These are phyloP conservation scores for Amaranthus tricolor DNA, from an alignment of 179 eudicot genomes.

Conservation along the genomic window DNA sequence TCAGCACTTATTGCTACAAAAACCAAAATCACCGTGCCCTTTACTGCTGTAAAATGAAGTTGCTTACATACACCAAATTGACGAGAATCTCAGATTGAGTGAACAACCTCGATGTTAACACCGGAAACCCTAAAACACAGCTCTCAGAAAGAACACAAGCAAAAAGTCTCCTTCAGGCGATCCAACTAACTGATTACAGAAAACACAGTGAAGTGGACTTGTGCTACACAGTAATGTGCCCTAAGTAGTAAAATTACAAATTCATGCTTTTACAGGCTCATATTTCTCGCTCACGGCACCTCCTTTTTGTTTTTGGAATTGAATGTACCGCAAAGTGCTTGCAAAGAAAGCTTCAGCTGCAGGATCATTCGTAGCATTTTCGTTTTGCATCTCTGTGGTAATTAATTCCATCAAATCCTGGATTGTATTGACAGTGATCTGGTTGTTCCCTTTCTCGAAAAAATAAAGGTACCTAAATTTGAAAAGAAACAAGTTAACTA, in stretches of 20 bases:
- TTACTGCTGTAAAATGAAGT: not conserved
- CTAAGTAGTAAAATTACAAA: constrained; percentile 13
- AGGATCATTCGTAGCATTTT: constrained; percentile 51
- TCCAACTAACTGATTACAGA: not conserved
- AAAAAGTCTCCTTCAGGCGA: constrained; percentile 13
- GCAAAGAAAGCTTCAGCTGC: constrained; percentile 86
- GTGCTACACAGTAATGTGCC: constrained; percentile 3
- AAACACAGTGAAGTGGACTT: constrained; percentile 4
- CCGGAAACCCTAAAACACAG: constrained; percentile 5
- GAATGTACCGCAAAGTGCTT: constrained; percentile 76
- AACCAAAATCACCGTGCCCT: not conserved
- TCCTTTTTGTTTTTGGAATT: constrained; percentile 95
- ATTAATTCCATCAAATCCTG: constrained; percentile 81
- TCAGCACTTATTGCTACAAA: not conserved
- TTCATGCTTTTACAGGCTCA: constrained; percentile 59
- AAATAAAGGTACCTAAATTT: constrained; percentile 77
- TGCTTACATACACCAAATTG: not conserved
- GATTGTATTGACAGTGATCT: constrained; percentile 71
- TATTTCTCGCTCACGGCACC: constrained; percentile 85
- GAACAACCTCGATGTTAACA: constrained; percentile 11
- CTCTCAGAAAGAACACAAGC: not conserved
- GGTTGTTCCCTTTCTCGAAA: constrained; percentile 89
- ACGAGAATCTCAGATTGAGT: not conserved
- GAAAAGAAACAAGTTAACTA: constrained; percentile 6
- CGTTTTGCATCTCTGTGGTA: constrained; percentile 74